Evolutionary conservation across 1,284 basidiomycete species (phyloP).

Genomic region (Irpex sp.): DNA sequence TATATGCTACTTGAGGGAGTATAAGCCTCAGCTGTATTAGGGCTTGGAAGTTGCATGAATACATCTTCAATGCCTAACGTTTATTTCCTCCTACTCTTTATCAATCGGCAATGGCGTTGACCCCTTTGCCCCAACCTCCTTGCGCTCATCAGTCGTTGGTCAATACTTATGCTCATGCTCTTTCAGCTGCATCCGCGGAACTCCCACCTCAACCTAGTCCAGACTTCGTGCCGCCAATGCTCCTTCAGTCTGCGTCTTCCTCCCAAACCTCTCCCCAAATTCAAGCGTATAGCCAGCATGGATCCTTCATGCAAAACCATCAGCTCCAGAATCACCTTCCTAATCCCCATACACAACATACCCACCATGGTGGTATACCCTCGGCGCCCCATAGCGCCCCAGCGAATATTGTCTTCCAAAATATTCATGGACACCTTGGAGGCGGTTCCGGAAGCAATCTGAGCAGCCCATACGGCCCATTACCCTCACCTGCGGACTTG

Average conservation of each 20-base stretch:
- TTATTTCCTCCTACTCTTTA: no score
- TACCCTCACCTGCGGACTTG: constrained; percentile 46
- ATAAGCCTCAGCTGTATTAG: no score
- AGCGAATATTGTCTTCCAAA: constrained; percentile 57
- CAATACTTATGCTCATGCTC: neutral
- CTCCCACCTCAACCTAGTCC: constrained; percentile 56
- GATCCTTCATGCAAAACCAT: constrained; percentile 23
- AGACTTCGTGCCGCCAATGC: constrained; percentile 64
- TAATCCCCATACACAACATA: neutral
- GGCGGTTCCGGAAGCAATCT: constrained; percentile 1
- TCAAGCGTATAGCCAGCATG: constrained; percentile 20
- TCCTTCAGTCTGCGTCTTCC: constrained; percentile 34
- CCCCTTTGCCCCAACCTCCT: no score
- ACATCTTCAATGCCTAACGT: no score
- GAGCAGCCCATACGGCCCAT: constrained; percentile 23
- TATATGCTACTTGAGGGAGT: no score
- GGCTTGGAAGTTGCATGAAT: no score
- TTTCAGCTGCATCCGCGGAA: constrained; percentile 58
- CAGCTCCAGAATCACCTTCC: neutral
- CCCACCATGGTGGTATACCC: constrained; percentile 20
- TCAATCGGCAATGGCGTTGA: no score
- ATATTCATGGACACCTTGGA: constrained; percentile 21
- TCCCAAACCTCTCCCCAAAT: constrained; percentile 27
- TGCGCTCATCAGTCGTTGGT: neutral
- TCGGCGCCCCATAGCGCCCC: constrained; percentile 50